A percentile compares a stretch with the other conserved stretches of the same genome.
phyloP scores from a whole-genome alignment of 2,329 filamentous ascomycete species.

The Colletotrichum cuscutae region DNA sequence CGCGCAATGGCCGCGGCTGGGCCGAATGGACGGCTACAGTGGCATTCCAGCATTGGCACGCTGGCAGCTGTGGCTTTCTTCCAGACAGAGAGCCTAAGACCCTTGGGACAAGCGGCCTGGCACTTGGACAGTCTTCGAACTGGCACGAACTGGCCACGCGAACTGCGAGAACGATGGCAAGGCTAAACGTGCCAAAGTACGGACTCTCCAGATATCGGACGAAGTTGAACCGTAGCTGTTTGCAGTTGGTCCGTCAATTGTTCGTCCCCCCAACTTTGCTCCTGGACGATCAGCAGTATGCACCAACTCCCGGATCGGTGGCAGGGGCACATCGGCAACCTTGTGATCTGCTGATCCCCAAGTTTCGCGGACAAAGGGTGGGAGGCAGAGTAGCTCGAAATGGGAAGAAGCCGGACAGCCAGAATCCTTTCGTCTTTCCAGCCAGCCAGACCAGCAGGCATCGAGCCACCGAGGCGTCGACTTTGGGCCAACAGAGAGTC shows the following conservation, averaged over 20 bases:
- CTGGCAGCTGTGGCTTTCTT: not conserved
- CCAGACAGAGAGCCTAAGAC: too few relatives aligned
- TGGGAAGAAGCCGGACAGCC: not conserved
- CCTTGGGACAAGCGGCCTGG: not conserved
- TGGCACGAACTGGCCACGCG: not conserved
- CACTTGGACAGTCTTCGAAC: not conserved
- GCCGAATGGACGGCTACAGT: slow-evolving; percentile 17
- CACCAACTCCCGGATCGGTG: slow-evolving; percentile 27
- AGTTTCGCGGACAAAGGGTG: slow-evolving; percentile 5
- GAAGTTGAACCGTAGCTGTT: not conserved
- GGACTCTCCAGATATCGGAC: slow-evolving; percentile 9
- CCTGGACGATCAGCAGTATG: slow-evolving; percentile 8
- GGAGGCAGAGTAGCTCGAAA: slow-evolving; percentile 1
- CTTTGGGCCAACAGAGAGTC: slow-evolving; percentile 3
- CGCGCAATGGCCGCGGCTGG: slow-evolving; percentile 14
- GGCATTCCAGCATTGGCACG: not conserved
- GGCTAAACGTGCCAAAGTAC: not conserved
- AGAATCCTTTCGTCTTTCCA: slow-evolving; percentile 3
- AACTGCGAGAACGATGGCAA: not conserved
- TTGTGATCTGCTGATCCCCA: slow-evolving; percentile 16
- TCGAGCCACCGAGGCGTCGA: slow-evolving; percentile 13
- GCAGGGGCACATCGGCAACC: slow-evolving; percentile 16
- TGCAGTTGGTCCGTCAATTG: slow-evolving; percentile 11
- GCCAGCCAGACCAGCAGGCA: not conserved
- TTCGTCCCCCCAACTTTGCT: not conserved